Base-by-base conservation (phyloP, 345 rosid species). In the Syzygium grande region DNA sequence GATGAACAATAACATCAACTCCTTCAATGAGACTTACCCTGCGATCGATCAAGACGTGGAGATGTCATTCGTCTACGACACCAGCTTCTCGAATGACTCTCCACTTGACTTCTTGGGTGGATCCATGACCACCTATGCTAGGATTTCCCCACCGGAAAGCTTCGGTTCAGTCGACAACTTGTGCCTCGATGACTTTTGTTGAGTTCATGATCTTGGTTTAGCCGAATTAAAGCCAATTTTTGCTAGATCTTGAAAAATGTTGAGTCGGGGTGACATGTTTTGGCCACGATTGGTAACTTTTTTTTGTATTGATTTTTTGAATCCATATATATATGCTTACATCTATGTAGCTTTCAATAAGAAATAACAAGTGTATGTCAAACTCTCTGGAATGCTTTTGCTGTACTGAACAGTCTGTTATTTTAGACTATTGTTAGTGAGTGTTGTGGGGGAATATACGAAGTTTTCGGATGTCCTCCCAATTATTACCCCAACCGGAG, bases 21-120 rank as follows among this genome's bases (percentile, higher is more conserved):
- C 94, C 87, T 90, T 89, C 63, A 84, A 85, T 16, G 49, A 88
- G 34, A 83, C 63, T 77, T 90, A 89, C 90, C 93, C 92, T 84
- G 95, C 97, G 0, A 89, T 87, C n/a, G 63, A 90, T 87, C 92
- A 90, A 25, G 98, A 93, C 19, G 29, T 89, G 7, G 91, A 91
- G 49, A 90, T 93, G 89, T 94, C 99, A 6, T 98, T 94, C 56
- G 90, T 98, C 87, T 98, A 98, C 51, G 99, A 97, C 92, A 94
- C 99, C 13, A 89, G 93, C 87, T 90, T 95, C 91, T 91, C 98
- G 12, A 90, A 94, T 56, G 97, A 96, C 90, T 93, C 93, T 7
- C 97, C 98, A 0, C 96, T 96, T 19, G 99, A 98, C 91, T 96
- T 94, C 88, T 90, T 95, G 89, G 97, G 98, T 5, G 99, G 97